Conservation (phyloP, 2,329 filamentous ascomycete species). For the Emergomyces orientalis region DNA sequence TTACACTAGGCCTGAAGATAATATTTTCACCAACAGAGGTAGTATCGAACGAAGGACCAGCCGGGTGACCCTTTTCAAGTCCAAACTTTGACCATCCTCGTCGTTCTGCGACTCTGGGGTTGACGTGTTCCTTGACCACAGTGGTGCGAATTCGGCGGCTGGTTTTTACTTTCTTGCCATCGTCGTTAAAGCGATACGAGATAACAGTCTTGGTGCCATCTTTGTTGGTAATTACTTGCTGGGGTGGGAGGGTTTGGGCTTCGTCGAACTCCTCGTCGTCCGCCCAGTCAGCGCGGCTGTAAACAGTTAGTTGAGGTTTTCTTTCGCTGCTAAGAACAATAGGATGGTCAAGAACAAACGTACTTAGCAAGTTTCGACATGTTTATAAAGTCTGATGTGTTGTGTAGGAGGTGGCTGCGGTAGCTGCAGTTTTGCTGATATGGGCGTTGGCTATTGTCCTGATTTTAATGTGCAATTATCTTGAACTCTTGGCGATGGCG, state of each 20-base stretch:
- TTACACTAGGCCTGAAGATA: constrained; percentile 82
- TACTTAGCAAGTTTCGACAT: constrained; percentile 7
- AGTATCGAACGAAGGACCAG: constrained; percentile 78
- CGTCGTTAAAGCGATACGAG: constrained; percentile 81
- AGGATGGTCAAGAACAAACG: background rate
- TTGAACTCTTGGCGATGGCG: background rate
- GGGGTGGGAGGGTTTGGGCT: constrained; percentile 72
- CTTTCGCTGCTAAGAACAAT: background rate
- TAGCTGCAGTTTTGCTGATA: background rate
- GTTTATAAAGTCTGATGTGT: background rate
- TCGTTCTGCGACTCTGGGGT: constrained; percentile 91
- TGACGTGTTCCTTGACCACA: constrained; percentile 84
- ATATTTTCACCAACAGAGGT: constrained; percentile 97
- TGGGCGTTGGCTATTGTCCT: background rate
- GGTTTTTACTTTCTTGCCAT: constrained; percentile 92
- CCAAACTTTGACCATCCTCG: constrained; percentile 93
- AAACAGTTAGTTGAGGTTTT: background rate
- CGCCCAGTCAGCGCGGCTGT: constrained; percentile 62
- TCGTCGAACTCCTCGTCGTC: constrained; percentile 82
- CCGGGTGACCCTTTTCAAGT: constrained; percentile 69
- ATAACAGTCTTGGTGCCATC: constrained; percentile 96
- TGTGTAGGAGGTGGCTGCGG: background rate
- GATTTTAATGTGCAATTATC: constrained; percentile 9
- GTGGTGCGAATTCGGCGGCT: constrained; percentile 91
- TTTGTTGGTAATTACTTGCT: constrained; percentile 90